Evolutionary conservation across 495 filamentous ascomycete genomes (phyloP).

Genomic region (Penicillium waksmanii): DNA sequence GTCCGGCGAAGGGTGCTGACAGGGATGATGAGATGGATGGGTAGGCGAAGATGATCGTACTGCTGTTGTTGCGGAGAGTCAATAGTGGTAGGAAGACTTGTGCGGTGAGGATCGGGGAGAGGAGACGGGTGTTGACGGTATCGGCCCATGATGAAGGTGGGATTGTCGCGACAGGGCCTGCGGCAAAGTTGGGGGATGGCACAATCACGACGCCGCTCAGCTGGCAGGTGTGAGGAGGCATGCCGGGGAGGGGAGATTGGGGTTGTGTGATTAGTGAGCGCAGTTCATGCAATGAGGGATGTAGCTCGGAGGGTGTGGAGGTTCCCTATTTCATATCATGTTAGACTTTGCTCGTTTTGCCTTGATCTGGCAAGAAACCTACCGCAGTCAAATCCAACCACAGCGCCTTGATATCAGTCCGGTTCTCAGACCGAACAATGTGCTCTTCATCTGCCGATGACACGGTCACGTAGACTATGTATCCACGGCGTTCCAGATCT

Average conservation of each 20-base stretch:
- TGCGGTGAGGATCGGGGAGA: conserved; percentile 84
- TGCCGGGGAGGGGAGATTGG: conserved; percentile 70
- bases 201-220: conserved; percentile 80
- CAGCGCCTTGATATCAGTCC: conserved; percentile 79
- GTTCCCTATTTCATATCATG: conserved; percentile 21
- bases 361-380: conserved; percentile 30
- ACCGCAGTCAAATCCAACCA: conserved; percentile 75
- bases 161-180: conserved; percentile 80
- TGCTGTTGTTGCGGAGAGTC: conserved; percentile 51
- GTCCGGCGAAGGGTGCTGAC: conserved; percentile 78
- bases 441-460: conserved; percentile 80
- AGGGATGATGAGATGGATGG: conserved; percentile 84
- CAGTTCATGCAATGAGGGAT: conserved; percentile 56
- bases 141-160: conserved; percentile 83
- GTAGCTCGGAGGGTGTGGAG: conserved; percentile 58
- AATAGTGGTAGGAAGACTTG: conserved; percentile 87
- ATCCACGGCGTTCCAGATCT: conserved; percentile 89
- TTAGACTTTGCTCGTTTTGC: conserved; percentile 38
- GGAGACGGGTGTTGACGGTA: conserved; percentile 85
- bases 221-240: conserved; percentile 71
- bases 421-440: conserved; percentile 70
- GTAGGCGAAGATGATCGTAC: conserved; percentile 77
- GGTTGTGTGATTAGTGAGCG: conserved; percentile 67
- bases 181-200: conserved; percentile 60
- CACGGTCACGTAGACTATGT: conserved; percentile 89